Evolutionary conservation across 495 filamentous ascomycete species (phyloP).

Genomic region (Lentithecium fluviatile): DNA sequence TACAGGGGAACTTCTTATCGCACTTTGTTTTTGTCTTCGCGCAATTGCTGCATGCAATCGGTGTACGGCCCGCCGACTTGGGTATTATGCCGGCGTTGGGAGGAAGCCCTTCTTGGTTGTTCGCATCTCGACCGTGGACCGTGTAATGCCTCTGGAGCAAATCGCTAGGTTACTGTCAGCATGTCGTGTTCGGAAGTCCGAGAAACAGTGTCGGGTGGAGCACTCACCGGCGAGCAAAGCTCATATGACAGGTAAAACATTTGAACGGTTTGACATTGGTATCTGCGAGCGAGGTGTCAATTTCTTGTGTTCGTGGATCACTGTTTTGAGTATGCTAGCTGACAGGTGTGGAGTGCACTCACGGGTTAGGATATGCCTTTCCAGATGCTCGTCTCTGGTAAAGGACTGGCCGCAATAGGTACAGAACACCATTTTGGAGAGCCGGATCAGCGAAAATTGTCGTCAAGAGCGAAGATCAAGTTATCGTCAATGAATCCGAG

Average conservation of each 20-base stretch:
- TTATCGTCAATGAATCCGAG: neutral
- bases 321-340: neutral
- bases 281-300: conserved; percentile 44
- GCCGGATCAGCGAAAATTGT: neutral
- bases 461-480: neutral
- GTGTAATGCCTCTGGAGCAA: conserved; percentile 59
- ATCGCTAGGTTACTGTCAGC: conserved; percentile 47
- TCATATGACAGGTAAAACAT: conserved; percentile 59
- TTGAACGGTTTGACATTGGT: conserved; percentile 65
- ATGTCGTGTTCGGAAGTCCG: neutral
- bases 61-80: conserved; percentile 46
- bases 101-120: conserved; percentile 44
- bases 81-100: conserved; percentile 45
- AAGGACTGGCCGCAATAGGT: conserved; percentile 64
- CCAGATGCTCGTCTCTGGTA: conserved; percentile 65
- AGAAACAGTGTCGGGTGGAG: neutral
- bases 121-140: conserved; percentile 44
- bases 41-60: conserved; percentile 48
- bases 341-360: conserved; percentile 36
- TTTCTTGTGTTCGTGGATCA: neutral
- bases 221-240: conserved; percentile 60
- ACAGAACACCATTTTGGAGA: conserved; percentile 54
- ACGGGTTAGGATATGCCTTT: conserved; percentile 63
- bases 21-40: conserved; percentile 58
- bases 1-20: conserved; percentile 64